Evolutionary conservation across 108 stramenopile species (phyloP), one percentile per base, ranked within the genome.

Genomic region (Stephanodiscus minutulus): DNA sequence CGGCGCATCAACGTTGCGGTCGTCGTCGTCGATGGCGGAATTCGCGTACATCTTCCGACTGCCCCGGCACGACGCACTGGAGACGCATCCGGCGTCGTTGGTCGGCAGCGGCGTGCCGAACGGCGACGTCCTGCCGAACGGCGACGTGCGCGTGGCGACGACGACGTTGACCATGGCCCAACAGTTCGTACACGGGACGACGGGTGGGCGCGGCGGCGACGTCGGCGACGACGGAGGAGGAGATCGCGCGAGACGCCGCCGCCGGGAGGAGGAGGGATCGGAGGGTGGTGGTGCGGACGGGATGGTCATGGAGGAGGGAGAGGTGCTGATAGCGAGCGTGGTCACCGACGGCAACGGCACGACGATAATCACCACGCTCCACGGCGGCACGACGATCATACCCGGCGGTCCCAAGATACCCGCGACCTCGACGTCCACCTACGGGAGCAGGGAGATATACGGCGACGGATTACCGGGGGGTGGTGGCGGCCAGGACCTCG

Each of bases 341-440:
- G 60, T 61, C 15, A 75, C 74, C 17, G 61, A 75, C 44, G 74
- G 74, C 1, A 61, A 68, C 12, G 74, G 74, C 21, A 68, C 50
- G 39, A 75, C 74, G 10, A 75, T 53, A 24, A 68, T 75, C 0
- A 53, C 39, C 31, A 62, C 74, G 15, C 49, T 75, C 20, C 39
- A 75, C 11, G 66, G 61, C 29, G 61, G 6, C 28, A 33, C 61
- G 9, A 75, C 61, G 0, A 60, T 75, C 11, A 8, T 61, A 22
- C n/a, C 49, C 17, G 66, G 66, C 10, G 74, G 74, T 17, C 65
- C 74, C 5, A 28, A 21, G 2, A 47, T 75, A n/a, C 66, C 66
- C 35, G 66, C 66, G 31, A 62, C 29, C 43, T 31, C 50, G 33
- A 68, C 66, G 22, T 60, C 29, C 25, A 75, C 66, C 0, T 75